Base-by-base conservation (phyloP, 2,329 filamentous ascomycete species). In the Ophiobolus disseminans region DNA sequence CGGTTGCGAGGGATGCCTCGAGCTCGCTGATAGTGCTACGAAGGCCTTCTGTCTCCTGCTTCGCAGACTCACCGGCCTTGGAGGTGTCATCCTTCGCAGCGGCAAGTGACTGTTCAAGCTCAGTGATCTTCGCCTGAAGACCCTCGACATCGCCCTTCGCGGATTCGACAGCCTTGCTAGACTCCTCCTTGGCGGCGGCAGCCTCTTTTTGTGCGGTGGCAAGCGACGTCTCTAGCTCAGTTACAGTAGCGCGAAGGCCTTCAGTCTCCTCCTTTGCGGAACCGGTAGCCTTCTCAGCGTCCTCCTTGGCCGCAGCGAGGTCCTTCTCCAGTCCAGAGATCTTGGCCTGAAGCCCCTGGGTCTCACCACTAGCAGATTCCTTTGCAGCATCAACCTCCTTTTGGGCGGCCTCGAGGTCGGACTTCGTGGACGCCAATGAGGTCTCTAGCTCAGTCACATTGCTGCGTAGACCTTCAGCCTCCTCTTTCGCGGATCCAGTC, bases 361-460 rank as follows among this genome's bases (percentile, higher is more conserved):
- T 35, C 10, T 53, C 48, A 3, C 41, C 54, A 36, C 56, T 53
- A 3, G 49, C 50, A 9, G 52, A 52, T 32, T 60, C 50, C 20
- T 52, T 40, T 3, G 53, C 50, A 21, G 45, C 55, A 22, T 41
- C 38, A 23, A 48, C 43, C 11, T 57, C 45, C 26, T 50, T 48
- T 30, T 59, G 40, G 6, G 54, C 47, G 22, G 54, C 40, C 38
- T 55, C 58, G 5, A 60, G 52, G 3, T 53, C 52, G n/a, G 57
- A 31, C 32, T 59, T 57, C 3, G 58, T 53, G 4, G 57, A 36
- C 13, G 55, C 47, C n/a, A 64, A 45, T 40, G 61, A 52, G 11
- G 45, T 40, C 30, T 66, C 59, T 1, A 66, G 50, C 31, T 65
- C 58, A 3, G 57, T 42, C 25, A 66, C 53, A 53, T 60, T 67